These are phyloP conservation scores for Balamuthia mandrillaris DNA, from an alignment of 208 protist genomes.

Conservation along the genomic window DNA sequence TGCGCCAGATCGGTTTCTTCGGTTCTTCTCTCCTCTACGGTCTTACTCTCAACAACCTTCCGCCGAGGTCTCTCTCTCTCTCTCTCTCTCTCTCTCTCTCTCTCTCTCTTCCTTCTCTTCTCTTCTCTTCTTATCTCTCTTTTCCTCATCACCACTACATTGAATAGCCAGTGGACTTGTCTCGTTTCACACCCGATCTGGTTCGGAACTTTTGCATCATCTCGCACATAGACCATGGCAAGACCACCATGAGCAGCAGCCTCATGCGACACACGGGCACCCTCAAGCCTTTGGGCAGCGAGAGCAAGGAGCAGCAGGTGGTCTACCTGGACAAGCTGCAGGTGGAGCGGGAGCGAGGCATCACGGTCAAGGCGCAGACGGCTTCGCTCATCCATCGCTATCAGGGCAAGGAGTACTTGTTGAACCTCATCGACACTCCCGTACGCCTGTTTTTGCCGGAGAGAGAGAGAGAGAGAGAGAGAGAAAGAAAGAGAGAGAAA, in stretches of 20 bases:
- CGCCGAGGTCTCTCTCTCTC: too few relatives aligned
- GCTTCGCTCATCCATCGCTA: constrained; percentile 79
- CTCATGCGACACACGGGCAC: constrained; percentile 20
- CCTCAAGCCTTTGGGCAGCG: not conserved
- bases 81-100: too few relatives aligned
- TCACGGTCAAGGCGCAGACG: constrained; percentile 92
- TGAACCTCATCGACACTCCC: constrained; percentile 95
- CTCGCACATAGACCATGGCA: constrained; percentile 40
- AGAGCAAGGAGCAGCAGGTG: not conserved
- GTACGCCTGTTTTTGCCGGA: not conserved
- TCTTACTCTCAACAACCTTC: too few relatives aligned
- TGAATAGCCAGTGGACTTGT: too few relatives aligned
- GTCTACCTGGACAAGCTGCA: constrained; percentile 40
- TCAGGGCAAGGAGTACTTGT: constrained; percentile 72
- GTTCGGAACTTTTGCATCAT: constrained; percentile 45
- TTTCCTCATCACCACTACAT: too few relatives aligned
- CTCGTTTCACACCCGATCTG: not conserved
- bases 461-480: constrained; percentile 37
- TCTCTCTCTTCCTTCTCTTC: too few relatives aligned
- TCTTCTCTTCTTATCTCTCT: too few relatives aligned
- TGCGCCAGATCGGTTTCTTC: too few relatives aligned
- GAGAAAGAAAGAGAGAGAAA: too few relatives aligned
- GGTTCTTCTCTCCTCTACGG: too few relatives aligned
- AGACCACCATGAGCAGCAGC: constrained; percentile 29
- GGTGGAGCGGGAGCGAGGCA: constrained; percentile 90